phyloP scores from a whole-genome alignment of 2,329 filamentous ascomycete genomes.

The Alternaria consortialis region DNA sequence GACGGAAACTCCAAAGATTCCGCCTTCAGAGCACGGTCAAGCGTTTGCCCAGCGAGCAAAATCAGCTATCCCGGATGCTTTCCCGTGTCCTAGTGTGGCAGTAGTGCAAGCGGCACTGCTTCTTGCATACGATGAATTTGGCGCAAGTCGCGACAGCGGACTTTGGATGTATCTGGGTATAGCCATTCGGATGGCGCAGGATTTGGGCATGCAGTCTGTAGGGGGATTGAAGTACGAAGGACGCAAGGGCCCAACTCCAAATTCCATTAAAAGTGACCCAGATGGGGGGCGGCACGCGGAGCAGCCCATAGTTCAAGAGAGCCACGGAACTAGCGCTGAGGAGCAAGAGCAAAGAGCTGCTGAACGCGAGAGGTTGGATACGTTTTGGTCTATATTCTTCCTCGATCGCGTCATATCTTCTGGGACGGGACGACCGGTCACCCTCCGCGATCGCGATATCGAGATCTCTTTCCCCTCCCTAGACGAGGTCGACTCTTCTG shows the following conservation, averaged over 20 bases:
- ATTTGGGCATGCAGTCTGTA: slow-evolving; percentile 81
- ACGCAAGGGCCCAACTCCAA: slow-evolving; percentile 64
- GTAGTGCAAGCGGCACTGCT: slow-evolving; percentile 85
- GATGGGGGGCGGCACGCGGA: slow-evolving; percentile 52
- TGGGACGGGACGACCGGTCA: slow-evolving; percentile 84
- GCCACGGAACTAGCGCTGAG: slow-evolving; percentile 45
- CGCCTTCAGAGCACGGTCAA: slow-evolving; percentile 73
- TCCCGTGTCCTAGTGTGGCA: slow-evolving; percentile 81
- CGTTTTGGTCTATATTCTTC: slow-evolving; percentile 90
- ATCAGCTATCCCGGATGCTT: slow-evolving; percentile 81
- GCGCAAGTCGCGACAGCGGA: slow-evolving; percentile 85
- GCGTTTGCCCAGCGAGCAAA: slow-evolving; percentile 84
- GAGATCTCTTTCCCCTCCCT: slow-evolving; percentile 75
- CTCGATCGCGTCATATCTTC: slow-evolving; percentile 88
- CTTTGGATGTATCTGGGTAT: slow-evolving; percentile 94
- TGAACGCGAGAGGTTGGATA: slow-evolving; percentile 84
- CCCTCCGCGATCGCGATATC: slow-evolving; percentile 83
- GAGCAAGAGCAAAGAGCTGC: slow-evolving; percentile 68
- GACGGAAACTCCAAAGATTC: slow-evolving; percentile 31
- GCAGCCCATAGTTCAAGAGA: slow-evolving; percentile 59
- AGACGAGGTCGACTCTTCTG: slow-evolving; percentile 63
- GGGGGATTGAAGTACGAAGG: slow-evolving; percentile 73
- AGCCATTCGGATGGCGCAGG: slow-evolving; percentile 82
- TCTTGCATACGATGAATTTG: slow-evolving; percentile 89
- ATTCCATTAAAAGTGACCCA: slow-evolving; percentile 57